Conservation (phyloP, 1,284 basidiomycete species). For the Irpex sp. region DNA sequence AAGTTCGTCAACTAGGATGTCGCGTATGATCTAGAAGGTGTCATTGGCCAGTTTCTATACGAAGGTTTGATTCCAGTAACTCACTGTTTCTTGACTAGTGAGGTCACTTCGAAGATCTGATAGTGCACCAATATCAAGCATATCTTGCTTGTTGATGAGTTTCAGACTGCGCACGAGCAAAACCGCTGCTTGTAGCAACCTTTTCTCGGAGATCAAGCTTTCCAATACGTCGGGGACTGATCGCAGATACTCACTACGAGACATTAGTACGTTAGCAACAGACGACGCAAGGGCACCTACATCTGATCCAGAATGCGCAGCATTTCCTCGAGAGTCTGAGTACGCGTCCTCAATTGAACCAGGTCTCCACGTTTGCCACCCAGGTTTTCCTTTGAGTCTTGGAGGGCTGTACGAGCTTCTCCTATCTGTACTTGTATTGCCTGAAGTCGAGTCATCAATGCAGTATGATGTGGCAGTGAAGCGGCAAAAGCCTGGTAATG, state of each 20-base stretch:
- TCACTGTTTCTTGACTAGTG: conserved; percentile 80
- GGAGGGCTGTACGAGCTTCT: conserved; percentile 68
- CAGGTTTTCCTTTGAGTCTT: conserved; percentile 76
- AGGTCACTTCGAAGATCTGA: conserved; percentile 89
- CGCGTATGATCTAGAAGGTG: conserved; percentile 67
- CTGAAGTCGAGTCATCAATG: conserved; percentile 66
- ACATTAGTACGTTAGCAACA: conserved; percentile 7
- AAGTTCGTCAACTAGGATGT: conserved; percentile 94
- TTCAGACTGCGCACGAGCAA: conserved; percentile 89
- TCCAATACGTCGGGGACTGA: conserved; percentile 91
- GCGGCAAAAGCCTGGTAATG: conserved; percentile 93
- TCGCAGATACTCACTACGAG: conserved; percentile 81
- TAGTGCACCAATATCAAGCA: conserved; percentile 93
- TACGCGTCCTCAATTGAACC: conserved; percentile 81
- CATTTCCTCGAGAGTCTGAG: conserved; percentile 88
- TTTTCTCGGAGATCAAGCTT: conserved; percentile 93
- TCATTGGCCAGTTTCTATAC: neutral
- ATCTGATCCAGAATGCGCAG: conserved; percentile 86
- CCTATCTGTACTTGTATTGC: conserved; percentile 72
- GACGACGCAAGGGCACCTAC: conserved; percentile 41
- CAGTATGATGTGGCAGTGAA: conserved; percentile 83
- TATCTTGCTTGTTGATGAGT: conserved; percentile 87
- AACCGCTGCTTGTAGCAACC: conserved; percentile 86
- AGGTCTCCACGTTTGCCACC: conserved; percentile 81
- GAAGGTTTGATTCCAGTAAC: conserved; percentile 23